Conservation (phyloP, 768 basidiomycete species). For the Amylocystis lapponica region DNA sequence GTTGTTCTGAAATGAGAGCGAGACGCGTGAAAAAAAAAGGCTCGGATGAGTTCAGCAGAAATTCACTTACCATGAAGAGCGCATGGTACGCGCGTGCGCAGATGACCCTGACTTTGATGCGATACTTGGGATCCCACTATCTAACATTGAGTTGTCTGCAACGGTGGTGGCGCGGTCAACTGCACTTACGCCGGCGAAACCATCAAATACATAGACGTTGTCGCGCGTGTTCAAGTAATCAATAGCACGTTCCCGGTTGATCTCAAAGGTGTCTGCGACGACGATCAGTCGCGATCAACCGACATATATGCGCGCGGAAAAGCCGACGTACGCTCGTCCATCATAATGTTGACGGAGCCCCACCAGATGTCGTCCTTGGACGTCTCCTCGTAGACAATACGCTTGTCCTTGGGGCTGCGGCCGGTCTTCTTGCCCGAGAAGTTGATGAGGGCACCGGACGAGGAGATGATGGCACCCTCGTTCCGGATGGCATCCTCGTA, state of each 20-base stretch:
- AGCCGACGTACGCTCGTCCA: constrained; percentile 77
- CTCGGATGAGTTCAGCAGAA: constrained; percentile 7
- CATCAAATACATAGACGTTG: constrained; percentile 97
- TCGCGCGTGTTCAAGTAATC: constrained; percentile 98
- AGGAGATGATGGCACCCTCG: constrained; percentile 97
- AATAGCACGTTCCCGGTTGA: constrained; percentile 97
- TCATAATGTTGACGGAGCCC: constrained; percentile 99
- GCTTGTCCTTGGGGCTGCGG: constrained; percentile 97
- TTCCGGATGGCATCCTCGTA: constrained; percentile 99
- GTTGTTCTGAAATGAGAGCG: constrained; percentile 79
- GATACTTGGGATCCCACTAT: constrained; percentile 97
- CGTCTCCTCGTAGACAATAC: constrained; percentile 96
- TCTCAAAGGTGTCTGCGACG: constrained; percentile 89
- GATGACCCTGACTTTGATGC: constrained; percentile 99
- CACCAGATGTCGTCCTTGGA: constrained; percentile 98
- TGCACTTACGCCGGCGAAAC: constrained; percentile 73
- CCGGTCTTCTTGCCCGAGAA: constrained; percentile 99
- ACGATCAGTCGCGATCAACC: neutral
- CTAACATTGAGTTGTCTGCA: neutral
- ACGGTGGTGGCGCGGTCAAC: constrained; percentile 1
- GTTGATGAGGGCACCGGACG: constrained; percentile 96
- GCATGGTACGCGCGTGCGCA: constrained; percentile 98
- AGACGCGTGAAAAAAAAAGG: constrained; percentile 5
- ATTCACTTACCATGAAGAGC: constrained; percentile 85
- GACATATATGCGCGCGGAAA: neutral